These are phyloP conservation scores for Meyerozyma sp. DNA, from an alignment of 1,139 yeast species.

Conservation along the genomic window DNA sequence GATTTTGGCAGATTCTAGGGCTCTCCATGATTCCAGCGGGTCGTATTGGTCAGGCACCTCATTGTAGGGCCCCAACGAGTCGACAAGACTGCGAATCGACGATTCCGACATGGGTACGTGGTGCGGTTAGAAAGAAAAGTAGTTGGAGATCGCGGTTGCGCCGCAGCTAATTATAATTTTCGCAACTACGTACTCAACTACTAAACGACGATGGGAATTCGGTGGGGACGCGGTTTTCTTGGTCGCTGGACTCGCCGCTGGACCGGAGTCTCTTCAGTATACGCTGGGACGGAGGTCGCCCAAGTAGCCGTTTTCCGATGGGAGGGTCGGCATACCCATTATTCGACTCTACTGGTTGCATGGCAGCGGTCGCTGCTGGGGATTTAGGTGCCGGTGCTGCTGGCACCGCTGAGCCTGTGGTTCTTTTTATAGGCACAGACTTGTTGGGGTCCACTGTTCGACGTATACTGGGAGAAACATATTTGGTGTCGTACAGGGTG, in stretches of 20 bases:
- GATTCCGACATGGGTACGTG: not conserved
- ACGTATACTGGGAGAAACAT: slow-evolving; percentile 45
- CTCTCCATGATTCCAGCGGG: slow-evolving; percentile 16
- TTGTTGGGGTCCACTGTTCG: slow-evolving; percentile 55
- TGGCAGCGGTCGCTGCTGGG: not conserved
- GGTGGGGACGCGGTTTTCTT: not conserved
- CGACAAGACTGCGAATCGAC: slow-evolving; percentile 15
- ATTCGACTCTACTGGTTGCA: not conserved
- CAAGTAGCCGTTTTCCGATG: not conserved
- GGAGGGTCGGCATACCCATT: not conserved
- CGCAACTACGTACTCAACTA: not conserved
- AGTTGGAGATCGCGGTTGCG: not conserved
- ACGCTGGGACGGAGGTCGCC: slow-evolving; percentile 1
- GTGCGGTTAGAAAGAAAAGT: not conserved
- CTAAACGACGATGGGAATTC: slow-evolving; percentile 1
- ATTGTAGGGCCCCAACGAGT: slow-evolving; percentile 35
- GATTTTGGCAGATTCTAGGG: slow-evolving; percentile 29
- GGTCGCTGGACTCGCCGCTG: not conserved
- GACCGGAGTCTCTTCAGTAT: not conserved
- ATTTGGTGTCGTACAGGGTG: slow-evolving; percentile 44
- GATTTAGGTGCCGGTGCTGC: not conserved
- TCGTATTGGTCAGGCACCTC: slow-evolving; percentile 36
- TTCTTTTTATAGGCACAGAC: slow-evolving; percentile 52
- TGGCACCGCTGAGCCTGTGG: slow-evolving; percentile 6
- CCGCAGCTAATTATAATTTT: not conserved